phyloP scores from a whole-genome alignment of 148 eudicot genomes.

The Camellia lanceoleosa region DNA sequence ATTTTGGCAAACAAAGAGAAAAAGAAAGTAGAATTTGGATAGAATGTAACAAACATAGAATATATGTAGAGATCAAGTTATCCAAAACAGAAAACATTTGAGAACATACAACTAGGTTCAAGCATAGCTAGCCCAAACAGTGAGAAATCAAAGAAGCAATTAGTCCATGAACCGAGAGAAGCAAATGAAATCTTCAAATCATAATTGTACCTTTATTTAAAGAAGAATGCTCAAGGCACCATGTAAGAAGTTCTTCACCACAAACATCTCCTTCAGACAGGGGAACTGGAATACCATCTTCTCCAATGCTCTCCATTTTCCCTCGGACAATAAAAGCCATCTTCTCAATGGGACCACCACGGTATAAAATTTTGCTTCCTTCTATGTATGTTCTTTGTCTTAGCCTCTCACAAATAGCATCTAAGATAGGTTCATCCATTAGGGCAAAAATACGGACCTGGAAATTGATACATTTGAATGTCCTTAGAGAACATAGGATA shows the following conservation, averaged over 20 bases:
- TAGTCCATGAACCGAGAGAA: neutral
- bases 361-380: constrained; percentile 54
- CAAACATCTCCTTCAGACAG: constrained; percentile 65
- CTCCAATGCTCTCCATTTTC: constrained; percentile 64
- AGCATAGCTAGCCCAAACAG: neutral
- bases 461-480: neutral
- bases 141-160: neutral
- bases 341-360: constrained; percentile 61
- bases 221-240: constrained; percentile 78
- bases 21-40: too few relatives aligned
- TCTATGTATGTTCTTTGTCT: constrained; percentile 64
- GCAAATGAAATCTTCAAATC: neutral
- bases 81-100: neutral
- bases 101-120: neutral
- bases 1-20: too few relatives aligned
- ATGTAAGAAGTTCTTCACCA: constrained; percentile 77
- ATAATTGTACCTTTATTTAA: constrained; percentile 44
- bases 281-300: constrained; percentile 38
- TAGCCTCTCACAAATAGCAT: constrained; percentile 75
- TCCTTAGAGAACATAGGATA: neutral
- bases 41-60: neutral
- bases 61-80: neutral
- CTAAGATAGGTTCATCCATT: constrained; percentile 68
- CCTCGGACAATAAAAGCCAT: constrained; percentile 86
- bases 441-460: constrained; percentile 69